Base-by-base conservation (phyloP, 1,139 yeast genomes). In the Kurtzmaniella quercitrusa region DNA sequence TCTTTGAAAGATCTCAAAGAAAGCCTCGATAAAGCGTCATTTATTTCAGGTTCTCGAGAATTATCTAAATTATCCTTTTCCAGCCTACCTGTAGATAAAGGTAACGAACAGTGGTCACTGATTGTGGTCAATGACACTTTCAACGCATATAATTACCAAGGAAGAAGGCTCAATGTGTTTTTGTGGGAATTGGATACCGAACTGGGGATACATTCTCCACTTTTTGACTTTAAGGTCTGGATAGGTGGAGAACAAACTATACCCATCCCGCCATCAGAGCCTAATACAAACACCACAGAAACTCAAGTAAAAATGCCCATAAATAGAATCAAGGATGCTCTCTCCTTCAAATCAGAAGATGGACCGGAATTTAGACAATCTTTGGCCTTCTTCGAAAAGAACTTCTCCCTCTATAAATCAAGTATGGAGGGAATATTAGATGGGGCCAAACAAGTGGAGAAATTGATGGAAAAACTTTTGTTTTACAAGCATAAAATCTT, bases 291-390 rank as follows among this genome's bases (percentile, higher is more conserved):
- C 16, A 33, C 42, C 14, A 20, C 42, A 7, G 26, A 14, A 32
- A 32, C 3, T 26, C 32, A 33, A 26, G 18, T 32, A 9, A 37
- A 19, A 12, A 18, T 30, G 16, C 42, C 45, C 3, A 38, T 26
- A 7, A 19, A 33, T 20, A 35, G 63, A 33, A 60, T 58, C 42
- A 52, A 58, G 38, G 56, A 51, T 37, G 66, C 66, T 5, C 71
- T 70, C 47, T 58, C 52, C 40, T 67, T 70, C 41, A 58, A 57
- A 37, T 65, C 68, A 54, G 85, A 81, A 45, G 95, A 86, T 55
- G 94, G 94, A 0, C 95, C 95, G 0, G 74, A 80, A 38, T 85
- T 86, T 55, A 66, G 94, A 40, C 80, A 77, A 28, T 65, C 80
- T 0, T 60, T 86, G 16, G 63, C 67, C 11, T 66, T 66, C 7